Evolutionary conservation across 306 rosid species (phyloP), one percentile per base, ranked within the genome.

Genomic region (Abrus precatorius): DNA sequence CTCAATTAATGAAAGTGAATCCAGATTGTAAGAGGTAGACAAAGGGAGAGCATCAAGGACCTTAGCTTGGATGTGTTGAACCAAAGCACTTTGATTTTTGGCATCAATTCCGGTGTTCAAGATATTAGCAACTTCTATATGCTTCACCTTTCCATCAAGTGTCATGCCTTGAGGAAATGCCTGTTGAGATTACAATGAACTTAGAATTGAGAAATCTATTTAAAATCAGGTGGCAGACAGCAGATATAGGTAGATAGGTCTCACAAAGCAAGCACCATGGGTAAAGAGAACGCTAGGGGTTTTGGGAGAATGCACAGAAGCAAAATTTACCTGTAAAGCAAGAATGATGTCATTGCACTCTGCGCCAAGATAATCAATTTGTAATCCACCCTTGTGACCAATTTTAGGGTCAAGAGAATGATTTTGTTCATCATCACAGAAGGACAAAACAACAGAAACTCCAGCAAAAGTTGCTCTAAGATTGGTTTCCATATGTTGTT

Each of bases 401-500:
- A 72, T 73, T 74, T 80, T 66, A 63, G 78, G 73, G 32, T 74
- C 86, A 65, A 47, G 80, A 74, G 73, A 73, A 66, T 61, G 69
- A 11, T 63, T 68, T 83, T 54, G 79, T 62, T 82, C 88, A 79
- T 90, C 95, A 85, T 89, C 90, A 77, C 80, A 74, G 75, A 90
- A 90, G 75, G 92, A 86, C 83, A 93, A 83, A 9, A 88, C 66
- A 49, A 95, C 77, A 74, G 98, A 95, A 85, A 95, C 71, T 89
- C 97, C 98, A 78, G 93, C 88, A 79, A 91, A 85, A 75, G 91
- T 76, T n/a, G 90, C 97, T 72, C 89, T 91, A 68, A 91, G 86
- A 90, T 86, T 93, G 77, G 99, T 91, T 87, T 95, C 96, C 87
- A 90, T 90, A 73, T 90, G 96, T 85, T 90, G 90, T 88, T 87